Evolutionary conservation across 1,284 basidiomycete genomes (phyloP), one percentile per base, ranked within the genome.

Genomic region (Pascua guehoae): DNA sequence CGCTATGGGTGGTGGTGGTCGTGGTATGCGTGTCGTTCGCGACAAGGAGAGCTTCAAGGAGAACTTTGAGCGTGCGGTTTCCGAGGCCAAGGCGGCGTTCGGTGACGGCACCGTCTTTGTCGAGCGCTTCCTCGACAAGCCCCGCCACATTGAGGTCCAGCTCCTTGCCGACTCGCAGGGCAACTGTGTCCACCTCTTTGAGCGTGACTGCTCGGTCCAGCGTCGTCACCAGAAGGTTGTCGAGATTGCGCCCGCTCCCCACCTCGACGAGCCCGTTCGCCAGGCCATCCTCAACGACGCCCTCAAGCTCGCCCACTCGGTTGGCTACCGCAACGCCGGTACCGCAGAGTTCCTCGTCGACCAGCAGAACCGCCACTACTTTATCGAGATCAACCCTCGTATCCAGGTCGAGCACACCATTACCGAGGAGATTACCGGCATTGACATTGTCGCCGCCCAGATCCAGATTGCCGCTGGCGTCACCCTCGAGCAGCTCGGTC

Each of bases 371-470:
- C 84, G 94, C 64, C 91, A 96, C 79, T 97, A 98, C 80, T 98
- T 98, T 80, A 98, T 98, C 73, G 95, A 98, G 78, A 97, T 94
- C 70, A 96, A 95, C 79, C 91, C 94, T 47, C 91, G 93, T 81
- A 96, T 97, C 70, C 93, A 98, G 78, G 93, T 98, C 78, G 94
- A 97, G 77, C 94, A 98, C 80, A 98, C 95, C 51, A 94, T 94
- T 74, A 94, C 91, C 64, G 94, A 98, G 87, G 94, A 97, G 75
- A 97, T 98, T 72, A 98, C 95, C 59, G 95, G 95, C 53, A 92
- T 98, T 75, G 95, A 98, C 74, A 96, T 98, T 66, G 93, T 98
- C 57, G 94, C 93, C 53, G 93, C 94, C 38, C 95, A 98, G 78
- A 98, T 98, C 68, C 94, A 97, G 80, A 97, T 98, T 70, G 95